A percentile compares a stretch with the other conserved stretches of the same genome.
Evolutionary conservation across 139 green algal genomes (phyloP).

Genomic region (Microglena sp.): DNA sequence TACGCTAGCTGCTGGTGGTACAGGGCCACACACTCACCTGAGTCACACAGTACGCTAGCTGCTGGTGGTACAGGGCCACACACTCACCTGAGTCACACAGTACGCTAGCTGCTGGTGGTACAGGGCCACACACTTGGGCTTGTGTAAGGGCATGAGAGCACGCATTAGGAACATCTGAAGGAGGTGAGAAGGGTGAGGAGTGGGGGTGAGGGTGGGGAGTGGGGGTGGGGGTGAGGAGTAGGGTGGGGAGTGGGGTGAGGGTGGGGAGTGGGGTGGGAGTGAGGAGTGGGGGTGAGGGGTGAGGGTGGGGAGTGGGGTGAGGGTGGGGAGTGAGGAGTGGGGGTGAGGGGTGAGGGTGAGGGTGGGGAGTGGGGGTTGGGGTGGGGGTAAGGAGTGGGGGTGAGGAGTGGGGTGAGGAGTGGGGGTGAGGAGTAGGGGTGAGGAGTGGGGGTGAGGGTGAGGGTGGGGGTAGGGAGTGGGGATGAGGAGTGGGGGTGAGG

Average conservation of each 20-base stretch:
- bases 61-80: constrained; percentile 61
- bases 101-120: constrained; percentile 99
- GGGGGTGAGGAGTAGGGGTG: no score
- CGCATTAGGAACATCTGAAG: constrained; percentile 75
- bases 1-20: constrained; percentile 88
- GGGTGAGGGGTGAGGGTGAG: no score
- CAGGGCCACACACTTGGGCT: constrained; percentile 94
- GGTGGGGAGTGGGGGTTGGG: no score
- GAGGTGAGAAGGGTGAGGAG: constrained; percentile 9
- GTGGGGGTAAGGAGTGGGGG: no score
- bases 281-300: no score
- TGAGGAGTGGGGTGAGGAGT: no score
- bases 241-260: not conserved
- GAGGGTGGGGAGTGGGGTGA: no score
- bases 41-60: constrained; percentile 96
- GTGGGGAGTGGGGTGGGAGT: no score
- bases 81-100: constrained; percentile 87
- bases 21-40: constrained; percentile 53
- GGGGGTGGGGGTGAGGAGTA: not conserved
- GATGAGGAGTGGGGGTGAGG: no score
- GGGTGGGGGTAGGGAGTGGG: no score
- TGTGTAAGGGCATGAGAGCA: constrained; percentile 95
- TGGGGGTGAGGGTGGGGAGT: not conserved
- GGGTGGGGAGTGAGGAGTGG: no score
- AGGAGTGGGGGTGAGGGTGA: no score